These are phyloP conservation scores for Ophiostoma triangulosporum DNA, from an alignment of 2,329 filamentous ascomycete species.

Conservation along the genomic window DNA sequence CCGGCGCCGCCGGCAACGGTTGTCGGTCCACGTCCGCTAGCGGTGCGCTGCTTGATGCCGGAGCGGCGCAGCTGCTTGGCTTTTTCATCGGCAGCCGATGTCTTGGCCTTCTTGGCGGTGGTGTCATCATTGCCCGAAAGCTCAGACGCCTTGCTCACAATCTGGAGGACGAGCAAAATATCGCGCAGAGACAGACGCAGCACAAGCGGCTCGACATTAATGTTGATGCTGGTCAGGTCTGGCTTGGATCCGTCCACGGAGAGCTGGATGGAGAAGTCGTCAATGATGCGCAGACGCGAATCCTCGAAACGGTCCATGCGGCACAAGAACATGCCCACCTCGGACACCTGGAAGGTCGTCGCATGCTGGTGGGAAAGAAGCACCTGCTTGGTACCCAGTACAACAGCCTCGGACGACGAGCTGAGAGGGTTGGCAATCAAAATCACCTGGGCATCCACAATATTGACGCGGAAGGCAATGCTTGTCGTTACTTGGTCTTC, in stretches of 20 bases:
- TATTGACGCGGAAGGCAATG: constrained; percentile 74
- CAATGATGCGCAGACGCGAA: constrained; percentile 77
- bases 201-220: constrained; percentile 84
- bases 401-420: constrained; percentile 85
- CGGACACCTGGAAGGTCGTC: constrained; percentile 80
- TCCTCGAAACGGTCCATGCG: constrained; percentile 97
- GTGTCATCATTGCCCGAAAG: constrained; percentile 50
- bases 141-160: constrained; percentile 79
- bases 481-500: constrained; percentile 21
- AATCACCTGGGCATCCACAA: constrained; percentile 93
- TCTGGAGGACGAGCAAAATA: constrained; percentile 86
- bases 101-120: constrained; percentile 31
- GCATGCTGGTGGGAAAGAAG: constrained; percentile 89
- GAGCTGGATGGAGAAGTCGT: constrained; percentile 87
- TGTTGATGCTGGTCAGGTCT: constrained; percentile 62
- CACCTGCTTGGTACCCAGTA: constrained; percentile 86
- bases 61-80: constrained; percentile 37
- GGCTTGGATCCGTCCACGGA: constrained; percentile 60
- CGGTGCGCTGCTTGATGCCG: constrained; percentile 40
- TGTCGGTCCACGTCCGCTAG: constrained; percentile 42
- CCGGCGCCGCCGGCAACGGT: constrained; percentile 26
- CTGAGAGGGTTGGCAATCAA: constrained; percentile 89
- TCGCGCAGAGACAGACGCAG: constrained; percentile 83
- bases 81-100: constrained; percentile 37
- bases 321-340: constrained; percentile 96